Base-by-base conservation (phyloP, 192 early-diverging fungal genomes). In the Coemansia sp. region DNA sequence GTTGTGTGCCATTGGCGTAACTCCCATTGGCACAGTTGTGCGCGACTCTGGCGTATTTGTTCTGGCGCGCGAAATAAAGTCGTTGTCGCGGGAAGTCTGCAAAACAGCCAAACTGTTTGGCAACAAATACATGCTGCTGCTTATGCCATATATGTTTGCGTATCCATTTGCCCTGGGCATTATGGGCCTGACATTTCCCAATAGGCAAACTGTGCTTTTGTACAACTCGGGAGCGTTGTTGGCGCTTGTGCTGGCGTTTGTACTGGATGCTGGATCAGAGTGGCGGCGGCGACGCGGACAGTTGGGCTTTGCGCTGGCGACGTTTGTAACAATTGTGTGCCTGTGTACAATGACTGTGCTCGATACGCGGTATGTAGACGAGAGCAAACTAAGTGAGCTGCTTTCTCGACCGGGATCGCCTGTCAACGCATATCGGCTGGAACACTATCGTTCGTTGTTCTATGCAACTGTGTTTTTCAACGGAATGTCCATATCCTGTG, bases 131-230 rank as follows among this genome's bases (percentile, higher is more conserved):
- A 63, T 70, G 62, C 16, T 63, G 12, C 67, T 75, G 6, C 47
- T 69, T 12, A 50, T 65, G 45, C 62, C 72, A 6, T 69, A 55
- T 48, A 65, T 75, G 67, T 75, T 75, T 27, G 52, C 67, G 11
- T 52, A 51, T 11, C 58, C 72, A n/a, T 71, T 71, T 22, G 27
- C 47, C 3, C 12, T 64, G 1, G 62, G 68, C 23, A 58, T 55
- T 23, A 26, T 69, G 59, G 61, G 56, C 1, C 49, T 63, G 16
- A 6, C 41, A 11, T 57, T 69, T 6, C 62, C 62, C 0, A 41
- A 64, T 48, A 14, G 35, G 19, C 55, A 41, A 12, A 53, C 62
- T 7, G 62, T 64, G 19, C n/a, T 64, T 14, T 14, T 71, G n/a
- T 64, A 59, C 16, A 64, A 71, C 8, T 21, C 52, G 3, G 68